Evolutionary conservation across 1,139 yeast genomes (phyloP).

Genomic region (Meyerozyma sp.): DNA sequence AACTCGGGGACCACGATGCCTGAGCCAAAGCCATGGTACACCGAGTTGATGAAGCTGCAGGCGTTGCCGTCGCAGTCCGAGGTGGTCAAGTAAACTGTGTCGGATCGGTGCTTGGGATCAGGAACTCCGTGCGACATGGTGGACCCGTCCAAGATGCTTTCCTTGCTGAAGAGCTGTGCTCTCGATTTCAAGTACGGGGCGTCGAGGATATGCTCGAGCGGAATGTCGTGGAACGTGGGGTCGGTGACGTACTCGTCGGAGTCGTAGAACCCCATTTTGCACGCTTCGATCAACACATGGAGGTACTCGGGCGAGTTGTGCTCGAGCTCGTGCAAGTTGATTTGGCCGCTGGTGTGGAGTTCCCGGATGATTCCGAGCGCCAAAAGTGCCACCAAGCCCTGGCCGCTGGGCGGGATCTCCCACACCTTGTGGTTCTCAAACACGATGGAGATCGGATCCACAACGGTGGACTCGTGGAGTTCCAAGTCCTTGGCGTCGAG

Average conservation of each 20-base stretch:
- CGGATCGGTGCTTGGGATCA: conserved; percentile 59
- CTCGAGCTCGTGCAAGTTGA: conserved; percentile 40
- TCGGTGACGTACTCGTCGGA: conserved; percentile 74
- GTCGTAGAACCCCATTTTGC: conserved; percentile 70
- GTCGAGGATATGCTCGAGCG: conserved; percentile 31
- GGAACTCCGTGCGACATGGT: conserved; percentile 53
- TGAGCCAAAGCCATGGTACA: conserved; percentile 67
- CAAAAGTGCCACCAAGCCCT: conserved; percentile 67
- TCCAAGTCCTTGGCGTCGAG: conserved; percentile 52
- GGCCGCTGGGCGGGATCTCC: conserved; percentile 84
- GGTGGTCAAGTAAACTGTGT: conserved; percentile 71
- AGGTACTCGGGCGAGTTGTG: conserved; percentile 72
- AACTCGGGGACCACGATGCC: conserved; percentile 62
- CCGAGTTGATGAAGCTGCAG: conserved; percentile 75
- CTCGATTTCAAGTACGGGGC: conserved; percentile 45
- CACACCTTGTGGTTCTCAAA: conserved; percentile 46
- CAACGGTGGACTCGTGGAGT: conserved; percentile 52
- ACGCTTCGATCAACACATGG: conserved; percentile 63
- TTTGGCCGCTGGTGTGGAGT: conserved; percentile 40
- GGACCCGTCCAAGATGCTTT: conserved; percentile 35
- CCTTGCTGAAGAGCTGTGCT: conserved; percentile 39
- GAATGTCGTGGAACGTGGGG: conserved; percentile 38
- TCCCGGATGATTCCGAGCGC: conserved; percentile 63
- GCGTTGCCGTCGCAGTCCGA: conserved; percentile 74
- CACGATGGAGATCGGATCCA: conserved; percentile 54